phyloP scores from a whole-genome alignment of 2,329 filamentous ascomycete genomes.

The Alternaria incomplexa region DNA sequence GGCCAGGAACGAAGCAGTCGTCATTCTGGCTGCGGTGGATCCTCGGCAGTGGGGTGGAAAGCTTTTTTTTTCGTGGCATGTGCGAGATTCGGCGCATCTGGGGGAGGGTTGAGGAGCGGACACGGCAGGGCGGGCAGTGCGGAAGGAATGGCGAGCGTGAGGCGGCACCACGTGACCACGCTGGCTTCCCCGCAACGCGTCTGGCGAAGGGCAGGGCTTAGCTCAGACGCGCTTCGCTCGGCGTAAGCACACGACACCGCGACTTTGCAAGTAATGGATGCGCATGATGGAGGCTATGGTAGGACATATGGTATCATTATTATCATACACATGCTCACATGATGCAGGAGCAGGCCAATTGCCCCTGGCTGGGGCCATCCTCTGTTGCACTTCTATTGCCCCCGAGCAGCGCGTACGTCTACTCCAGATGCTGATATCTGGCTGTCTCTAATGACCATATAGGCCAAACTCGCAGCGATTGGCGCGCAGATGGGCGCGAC shows the following conservation, averaged over 20 bases:
- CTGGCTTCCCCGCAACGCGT: constrained; percentile 28
- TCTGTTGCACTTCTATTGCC: constrained; percentile 87
- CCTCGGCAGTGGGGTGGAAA: constrained; percentile 4
- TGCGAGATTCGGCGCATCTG: constrained; percentile 3
- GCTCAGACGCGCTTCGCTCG: constrained; percentile 18
- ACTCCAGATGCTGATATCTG: neutral
- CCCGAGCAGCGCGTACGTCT: constrained; percentile 73
- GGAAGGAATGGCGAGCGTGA: constrained; percentile 9
- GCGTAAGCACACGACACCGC: constrained; percentile 24
- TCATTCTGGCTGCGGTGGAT: constrained; percentile 5
- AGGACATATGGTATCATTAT: too few relatives aligned
- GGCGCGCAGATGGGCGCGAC: constrained; percentile 82
- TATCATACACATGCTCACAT: constrained; percentile 7
- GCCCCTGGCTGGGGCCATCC: constrained; percentile 66
- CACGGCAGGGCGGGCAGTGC: neutral
- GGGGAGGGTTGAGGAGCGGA: neutral
- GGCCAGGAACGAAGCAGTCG: constrained; percentile 9
- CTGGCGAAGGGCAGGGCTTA: constrained; percentile 2
- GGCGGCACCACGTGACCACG: constrained; percentile 7
- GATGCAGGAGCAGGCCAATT: constrained; percentile 39
- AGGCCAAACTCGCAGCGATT: constrained; percentile 65
- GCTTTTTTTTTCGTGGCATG: constrained; percentile 11
- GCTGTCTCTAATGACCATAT: constrained; percentile 8
- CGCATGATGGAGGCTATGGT: constrained; percentile 35
- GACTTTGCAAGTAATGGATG: constrained; percentile 29